Base-by-base conservation (phyloP, 2,329 filamentous ascomycete species). In the Hirsutella thompsonii region DNA sequence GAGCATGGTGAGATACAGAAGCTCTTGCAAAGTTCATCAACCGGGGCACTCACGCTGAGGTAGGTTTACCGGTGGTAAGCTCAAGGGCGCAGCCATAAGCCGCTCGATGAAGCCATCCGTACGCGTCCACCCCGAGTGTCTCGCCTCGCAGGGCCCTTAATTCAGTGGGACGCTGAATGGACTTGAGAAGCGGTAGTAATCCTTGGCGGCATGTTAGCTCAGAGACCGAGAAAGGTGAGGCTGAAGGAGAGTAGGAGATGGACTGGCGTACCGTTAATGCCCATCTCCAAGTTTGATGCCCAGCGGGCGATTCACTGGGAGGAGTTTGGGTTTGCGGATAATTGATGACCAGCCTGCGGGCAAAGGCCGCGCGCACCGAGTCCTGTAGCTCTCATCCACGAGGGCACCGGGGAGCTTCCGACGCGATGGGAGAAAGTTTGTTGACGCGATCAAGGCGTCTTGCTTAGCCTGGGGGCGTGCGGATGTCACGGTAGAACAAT, bases 101-200 rank as follows among this genome's bases (percentile, higher is more conserved):
- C 41, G 89, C 93, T 50, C 92, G 82, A 62, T 98, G 92, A 42
- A 98, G 79, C 92, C 93, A 98, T 58, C 90, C 92, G 70, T 98
- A 98, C 43, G 84, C 90, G 61, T 98, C 92, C 29, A 98, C 81
- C n/a, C 84, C 93, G 37, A 98, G 74, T 1, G 83, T 94, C 62
- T 94, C 81, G 39, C 90, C 92, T 11, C 75, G 67, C 60, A 84
- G 95, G 55, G 88, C 88, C 58, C 88, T 93, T 45, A 98, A 70
- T 51, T 86, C 83, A 39, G 78, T 83, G 55, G 84, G 83, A 55
- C 84, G 88, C 45, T 98, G 92, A 41, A 98, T 96, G 36, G 92
- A 96, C 64, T 96, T 96, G 46, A 98, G 78, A 45, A 96, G 72
- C 30, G 87, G 87, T 28, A 96, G 73, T 41, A 98, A 76, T 36